Base-by-base conservation (phyloP, 2,329 filamentous ascomycete genomes). In the Penicillium occitanis region DNA sequence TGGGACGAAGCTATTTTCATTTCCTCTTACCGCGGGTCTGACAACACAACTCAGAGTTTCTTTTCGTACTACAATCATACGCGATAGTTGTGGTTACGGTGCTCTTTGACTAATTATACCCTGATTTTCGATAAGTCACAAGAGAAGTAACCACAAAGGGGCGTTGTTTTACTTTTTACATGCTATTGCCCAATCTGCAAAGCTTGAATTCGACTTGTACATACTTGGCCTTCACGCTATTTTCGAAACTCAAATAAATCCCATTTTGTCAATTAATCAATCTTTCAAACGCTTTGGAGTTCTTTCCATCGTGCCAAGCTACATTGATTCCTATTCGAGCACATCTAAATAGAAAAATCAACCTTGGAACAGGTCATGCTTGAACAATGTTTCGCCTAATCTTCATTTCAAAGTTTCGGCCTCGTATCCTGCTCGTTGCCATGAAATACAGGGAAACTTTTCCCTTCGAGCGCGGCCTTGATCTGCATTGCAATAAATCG, bases 401-500 rank as follows among this genome's bases (percentile, higher is more conserved):
- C 11, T 17, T 8, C 13, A 6, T 14, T 50, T 50, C 44, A 61
- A 13, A 37, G 44, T 25, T 17, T 35, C 1, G 59, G 11, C n/a
- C 13, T n/a, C 30, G 8, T 48, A 1, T 8, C 2, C 17, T 44
- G 42, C 28, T 37, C 55, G 1, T 44, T 65, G 7, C 25, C 37
- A 51, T 51, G 19, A 50, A 58, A 63, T 17, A 68, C 33, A 25
- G 61, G 50, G 11, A 74, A 65, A 6, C 69, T 68, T 1, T 55
- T 68, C 17, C 73, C 71, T 59, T 70, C 37, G 7, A 72, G 57
- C 46, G 66, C 66, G 2, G 75, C 79, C 70, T 81, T 80, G 48
- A 84, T 79, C 70, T 82, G 80, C 73, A 85, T 65, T 7, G 82
- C 81, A 44, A 84, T 58, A 37, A 82, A 77, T 33, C 79, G 73